Base-by-base conservation (phyloP, 2,329 filamentous ascomycete species). In the Hypomyces rosellus region DNA sequence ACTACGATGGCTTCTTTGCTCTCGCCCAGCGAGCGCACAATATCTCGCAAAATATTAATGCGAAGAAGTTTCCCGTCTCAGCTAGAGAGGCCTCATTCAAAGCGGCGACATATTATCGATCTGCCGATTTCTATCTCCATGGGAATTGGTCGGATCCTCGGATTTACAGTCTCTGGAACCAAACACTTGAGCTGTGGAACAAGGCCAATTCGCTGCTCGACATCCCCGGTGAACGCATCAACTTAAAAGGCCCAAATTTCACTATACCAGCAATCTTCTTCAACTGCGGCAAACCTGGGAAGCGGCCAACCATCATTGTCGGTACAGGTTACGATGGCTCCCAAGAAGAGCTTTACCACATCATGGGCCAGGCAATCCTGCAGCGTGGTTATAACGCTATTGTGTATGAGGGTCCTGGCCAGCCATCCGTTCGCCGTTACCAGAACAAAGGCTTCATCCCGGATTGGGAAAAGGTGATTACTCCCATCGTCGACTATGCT, bases 371-470 rank as follows among this genome's bases (percentile, higher is more conserved):
- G 2, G 56, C 63, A 0, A 64, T 65, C 0, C 54, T 73, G 7
- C 61, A 63, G 12, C 63, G 70, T 1, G 72, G 71, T 8, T 71
- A 63, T 53, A 72, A 70, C 46, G 62, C 62, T 50, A 59, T 74
- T 7, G 69, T 67, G 0, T 76, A 70, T 48, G 74, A 77, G 49
- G 74, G 74, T 0, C 73, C 73, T 0, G 73, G 73, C 0, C 73
- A 76, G 54, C 64, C 66, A 1, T 67, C 61, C 1, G 67, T 72
- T 2, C 65, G 68, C 11, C 67, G 73, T 1, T 49, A 69, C 0
- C 70, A 75, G 44, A 58, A 65, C 9, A 45, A 73, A 0, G 72
- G 71, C 2, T 75, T 75, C 57, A 74, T 73, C 46, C 58, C 62
- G 0, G 63, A 74, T 4, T 76, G 72, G 72, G 69, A 73, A 56